Evolutionary conservation across 441 rosid genomes (phyloP), one percentile per base, ranked within the genome.

Genomic region (Croton laevigatus): DNA sequence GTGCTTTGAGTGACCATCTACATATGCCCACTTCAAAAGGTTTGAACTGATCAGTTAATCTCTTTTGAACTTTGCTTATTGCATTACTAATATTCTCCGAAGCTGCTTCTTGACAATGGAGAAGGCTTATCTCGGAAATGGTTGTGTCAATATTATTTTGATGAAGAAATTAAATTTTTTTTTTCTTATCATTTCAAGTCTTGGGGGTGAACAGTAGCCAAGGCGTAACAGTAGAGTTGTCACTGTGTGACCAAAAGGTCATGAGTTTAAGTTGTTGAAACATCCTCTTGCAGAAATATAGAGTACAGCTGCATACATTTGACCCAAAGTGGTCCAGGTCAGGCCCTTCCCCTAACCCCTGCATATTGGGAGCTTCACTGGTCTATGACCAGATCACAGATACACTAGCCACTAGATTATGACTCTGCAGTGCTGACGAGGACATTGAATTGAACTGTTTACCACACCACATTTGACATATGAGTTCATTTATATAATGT

Each of bases 1-100:
- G 84, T 67, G 78, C 80, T 46, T 37, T 78, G 59, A 78, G 74
- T 68, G 71, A 75, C 59, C 84, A 78, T 52, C 69, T 81, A 16
- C 73, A 78, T 61, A 66, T 40, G 12, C 73, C 75, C 16, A n/a
- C 23, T 19, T 13, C 13, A 59, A 46, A 27, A 78, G 81, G 84
- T 81, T 62, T 64, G 74, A 32, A 27, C 66, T 58, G 40, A 27
- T 57, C 1, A 3, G 49, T n/a, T 8, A 42, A 27, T 46, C 72
- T 54, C 17, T 23, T 14, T 34, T 10, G 9, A 38, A 61, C 48
- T 60, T 7, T 60, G 65, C 27, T 53, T 53, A 20, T 9, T 11
- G 3, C 10, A 52, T 52, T 52, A 11, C 11, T 8, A 7, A 52
- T 6, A 7, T 52, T n/a, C 12, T 23, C 34, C 13, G 8, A 54